Percentiles rank a stretch among this genome's conserved stretches.
phyloP scores from a whole-genome alignment of 2,329 filamentous ascomycete genomes.

The Colletotrichum noveboracense region DNA sequence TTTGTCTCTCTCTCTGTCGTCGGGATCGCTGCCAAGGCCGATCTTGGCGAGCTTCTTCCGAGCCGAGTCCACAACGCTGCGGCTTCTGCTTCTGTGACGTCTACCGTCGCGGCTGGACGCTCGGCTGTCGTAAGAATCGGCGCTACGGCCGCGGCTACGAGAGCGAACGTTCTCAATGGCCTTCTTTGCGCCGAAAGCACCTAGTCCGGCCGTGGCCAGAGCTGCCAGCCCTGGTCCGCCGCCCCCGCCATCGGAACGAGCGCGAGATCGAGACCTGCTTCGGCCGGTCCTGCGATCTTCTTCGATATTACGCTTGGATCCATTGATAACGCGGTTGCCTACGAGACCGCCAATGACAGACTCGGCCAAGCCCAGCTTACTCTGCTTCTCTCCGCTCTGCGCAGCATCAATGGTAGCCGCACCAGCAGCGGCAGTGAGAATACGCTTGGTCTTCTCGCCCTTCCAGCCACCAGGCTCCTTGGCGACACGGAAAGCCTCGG shows the following conservation, averaged over 20 bases:
- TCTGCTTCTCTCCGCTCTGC: slow-evolving; percentile 72
- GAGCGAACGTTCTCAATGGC: slow-evolving; percentile 54
- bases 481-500: slow-evolving; percentile 88
- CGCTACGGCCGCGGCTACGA: slow-evolving; percentile 58
- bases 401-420: slow-evolving; percentile 86
- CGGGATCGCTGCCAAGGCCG: slow-evolving; percentile 59
- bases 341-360: slow-evolving; percentile 89
- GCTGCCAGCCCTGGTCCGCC: slow-evolving; percentile 62
- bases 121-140: slow-evolving; percentile 50
- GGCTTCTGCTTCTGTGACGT: slow-evolving; percentile 58
- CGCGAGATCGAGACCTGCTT: slow-evolving; percentile 73
- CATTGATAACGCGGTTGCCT: slow-evolving; percentile 85
- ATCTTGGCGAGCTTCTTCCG: slow-evolving; percentile 66
- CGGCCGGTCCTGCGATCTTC: slow-evolving; percentile 64
- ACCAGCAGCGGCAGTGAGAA: slow-evolving; percentile 85
- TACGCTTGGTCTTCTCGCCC: slow-evolving; percentile 88
- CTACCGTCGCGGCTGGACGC: slow-evolving; percentile 10
- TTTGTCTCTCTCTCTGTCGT: slow-evolving; percentile 40
- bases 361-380: slow-evolving; percentile 84
- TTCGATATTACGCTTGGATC: slow-evolving; percentile 70
- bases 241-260: slow-evolving; percentile 56
- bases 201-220: slow-evolving; percentile 66
- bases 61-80: slow-evolving; percentile 68
- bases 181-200: slow-evolving; percentile 68
- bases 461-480: slow-evolving; percentile 90